Evolutionary conservation across 768 basidiomycete species (phyloP), one percentile per base, ranked within the genome.

Genomic region (Suillus lakei): DNA sequence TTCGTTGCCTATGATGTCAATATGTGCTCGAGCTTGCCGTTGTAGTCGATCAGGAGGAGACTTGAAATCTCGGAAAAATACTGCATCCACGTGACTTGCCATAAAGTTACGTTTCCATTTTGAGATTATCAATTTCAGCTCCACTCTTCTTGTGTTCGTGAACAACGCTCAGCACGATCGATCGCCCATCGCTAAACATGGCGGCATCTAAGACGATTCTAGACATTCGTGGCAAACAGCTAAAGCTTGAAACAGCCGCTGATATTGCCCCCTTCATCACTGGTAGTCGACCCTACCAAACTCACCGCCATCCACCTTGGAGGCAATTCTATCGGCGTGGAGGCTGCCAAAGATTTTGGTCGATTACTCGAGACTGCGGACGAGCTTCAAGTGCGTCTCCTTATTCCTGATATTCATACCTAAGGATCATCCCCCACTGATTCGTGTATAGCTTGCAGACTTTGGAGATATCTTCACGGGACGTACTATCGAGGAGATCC

Each of bases 381-480:
- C 43, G 79, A 77, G 2, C 78, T 99, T 58, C 91, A 89, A 85
- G 96, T 94, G 66, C 61, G 85, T 74, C 8, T 36, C n/a, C 4
- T 60, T n/a, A 3, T 13, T 7, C 28, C 2, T 18, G 21, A 34
- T 43, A 12, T 60, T 39, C 34, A 43, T n/a, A 46, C 58, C 41
- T 62, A 43, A 38, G 6, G 30, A 64, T 51, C 36, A 62, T 60
- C 69, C 51, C 34, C 39, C 62, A 48, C 60, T n/a, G 46, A 43
- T 30, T 23, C 21, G 18, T 48, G 54, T 54, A 34, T 74, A 99
- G 98, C 81, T 97, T 65, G 97, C 96, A 70, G 91, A 99, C 81
- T 93, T 98, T 69, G 92, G 95, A 36, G 97, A 98, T 80, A 96
- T 99, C 79, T 99, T 99, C 81, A 98, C 97, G 3, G 94, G 96